Evolutionary conservation across 306 rosid genomes (phyloP), one percentile per base, ranked within the genome.

Genomic region (Mimosa bimucronata): DNA sequence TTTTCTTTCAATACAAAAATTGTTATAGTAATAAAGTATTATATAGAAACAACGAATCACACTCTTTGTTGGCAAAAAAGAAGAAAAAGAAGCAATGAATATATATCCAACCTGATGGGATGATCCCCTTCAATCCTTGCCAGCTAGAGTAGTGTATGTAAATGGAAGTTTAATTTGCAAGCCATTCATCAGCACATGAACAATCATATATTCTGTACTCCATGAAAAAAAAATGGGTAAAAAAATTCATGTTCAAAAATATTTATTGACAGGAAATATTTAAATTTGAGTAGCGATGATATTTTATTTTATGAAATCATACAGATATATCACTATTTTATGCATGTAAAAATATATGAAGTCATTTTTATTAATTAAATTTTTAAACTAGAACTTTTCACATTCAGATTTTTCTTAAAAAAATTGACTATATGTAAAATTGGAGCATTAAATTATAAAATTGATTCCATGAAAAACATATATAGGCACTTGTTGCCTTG

Each of bases 311-410:
- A 44, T 44, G 50, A 12, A 10, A 42, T 11, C 48, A 0, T 42
- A 1, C 0, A 1, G 12, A 11, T n/a, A 0, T 42, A 42, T 0
- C 0, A 1, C 0, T 42, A 44, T 1, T 46, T 46, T 46, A 13
- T 14, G 1, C 1, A 46, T 46, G 11, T 0, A 4, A 46, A 46
- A 46, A 15, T 5, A 15, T 46, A 46, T 46, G 1, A 2, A 3
- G 19, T 46, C 3, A 16, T 14, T 4, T 0, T 46, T 13, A 3
- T 15, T 1, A 15, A 46, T 13, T 13, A 46, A 2, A 46, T 15
- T 50, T 50, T 0, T 50, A 18, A 50, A 15, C 9, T 15, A 50
- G 1, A n/a, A 50, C 8, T 1, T 23, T 26, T 3, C 28, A 0
- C 52, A 34, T 34, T 2, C 5, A 2, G 38, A 2, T 34, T 34